A percentile compares a stretch with the other conserved stretches of the same genome.
Conservation (phyloP, 345 rosid species). For the Kernera saxatilis region DNA sequence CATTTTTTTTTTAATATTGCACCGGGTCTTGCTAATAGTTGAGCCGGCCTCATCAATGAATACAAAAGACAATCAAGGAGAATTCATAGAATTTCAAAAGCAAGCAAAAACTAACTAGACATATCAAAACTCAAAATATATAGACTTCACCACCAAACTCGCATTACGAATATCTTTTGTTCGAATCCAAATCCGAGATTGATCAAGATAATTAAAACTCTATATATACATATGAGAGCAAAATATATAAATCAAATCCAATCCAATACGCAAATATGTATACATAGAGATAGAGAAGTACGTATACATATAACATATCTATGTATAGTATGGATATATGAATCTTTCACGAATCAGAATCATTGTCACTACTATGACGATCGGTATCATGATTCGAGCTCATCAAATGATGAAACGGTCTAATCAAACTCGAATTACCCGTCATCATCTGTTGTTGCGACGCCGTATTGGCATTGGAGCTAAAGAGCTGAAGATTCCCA, state of each 20-base stretch:
- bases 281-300: background rate
- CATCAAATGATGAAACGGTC: conserved; percentile 39
- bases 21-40: too few relatives aligned
- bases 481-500: conserved; percentile 38
- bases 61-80: background rate
- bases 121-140: background rate
- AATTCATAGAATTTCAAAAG: background rate
- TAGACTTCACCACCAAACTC: background rate
- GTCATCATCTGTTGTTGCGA: conserved; percentile 38
- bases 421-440: conserved; percentile 32
- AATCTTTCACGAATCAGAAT: conserved; percentile 31
- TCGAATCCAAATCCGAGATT: conserved; percentile 2
- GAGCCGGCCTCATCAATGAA: too few relatives aligned
- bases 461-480: conserved; percentile 25
- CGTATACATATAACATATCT: conserved; percentile 14
- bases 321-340: background rate
- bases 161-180: conserved; percentile 1
- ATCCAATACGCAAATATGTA: background rate
- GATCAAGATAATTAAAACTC: background rate
- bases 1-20: too few relatives aligned
- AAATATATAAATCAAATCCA: conserved; percentile 13
- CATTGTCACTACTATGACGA: conserved; percentile 33
- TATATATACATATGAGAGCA: conserved; percentile 4
- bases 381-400: conserved; percentile 32
- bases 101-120: background rate